phyloP scores from a whole-genome alignment of 257 asterid species.

The Penstemon newberryi region DNA sequence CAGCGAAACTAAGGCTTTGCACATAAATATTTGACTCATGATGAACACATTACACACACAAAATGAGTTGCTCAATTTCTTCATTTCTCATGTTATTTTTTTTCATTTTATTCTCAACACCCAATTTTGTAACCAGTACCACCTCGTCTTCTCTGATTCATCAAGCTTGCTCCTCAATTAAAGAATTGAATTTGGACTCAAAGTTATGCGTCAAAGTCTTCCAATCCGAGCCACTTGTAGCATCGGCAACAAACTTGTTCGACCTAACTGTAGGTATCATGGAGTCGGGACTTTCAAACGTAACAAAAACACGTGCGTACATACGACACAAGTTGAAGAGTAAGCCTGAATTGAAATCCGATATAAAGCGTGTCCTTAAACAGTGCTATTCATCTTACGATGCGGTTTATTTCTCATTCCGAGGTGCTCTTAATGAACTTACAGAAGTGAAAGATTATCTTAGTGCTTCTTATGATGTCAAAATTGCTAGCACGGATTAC shows the following conservation, averaged over 20 bases:
- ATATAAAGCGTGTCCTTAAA: too few relatives aligned
- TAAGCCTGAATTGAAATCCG: conserved; percentile 34
- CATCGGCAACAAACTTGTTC: background rate
- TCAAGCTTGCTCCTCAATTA: background rate
- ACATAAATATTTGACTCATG: too few relatives aligned
- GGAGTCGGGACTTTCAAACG: background rate
- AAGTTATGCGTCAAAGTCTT: background rate
- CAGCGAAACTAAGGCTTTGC: too few relatives aligned
- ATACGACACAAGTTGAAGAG: background rate
- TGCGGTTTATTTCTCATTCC: too few relatives aligned
- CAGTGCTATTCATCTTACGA: too few relatives aligned
- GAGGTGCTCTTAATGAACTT: too few relatives aligned
- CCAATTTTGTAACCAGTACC: background rate
- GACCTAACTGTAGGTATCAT: background rate
- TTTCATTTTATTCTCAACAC: background rate
- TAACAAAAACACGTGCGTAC: background rate
- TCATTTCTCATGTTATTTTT: background rate
- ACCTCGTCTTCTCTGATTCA: background rate
- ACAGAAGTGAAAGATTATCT: too few relatives aligned
- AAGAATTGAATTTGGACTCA: background rate
- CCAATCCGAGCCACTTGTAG: background rate
- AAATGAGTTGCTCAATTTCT: background rate
- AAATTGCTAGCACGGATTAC: too few relatives aligned
- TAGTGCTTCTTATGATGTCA: too few relatives aligned
- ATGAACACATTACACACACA: too few relatives aligned